Percentiles rank a stretch among this genome's conserved stretches.
phyloP scores from a whole-genome alignment of 495 filamentous ascomycete genomes.

The Cercophora scortea region DNA sequence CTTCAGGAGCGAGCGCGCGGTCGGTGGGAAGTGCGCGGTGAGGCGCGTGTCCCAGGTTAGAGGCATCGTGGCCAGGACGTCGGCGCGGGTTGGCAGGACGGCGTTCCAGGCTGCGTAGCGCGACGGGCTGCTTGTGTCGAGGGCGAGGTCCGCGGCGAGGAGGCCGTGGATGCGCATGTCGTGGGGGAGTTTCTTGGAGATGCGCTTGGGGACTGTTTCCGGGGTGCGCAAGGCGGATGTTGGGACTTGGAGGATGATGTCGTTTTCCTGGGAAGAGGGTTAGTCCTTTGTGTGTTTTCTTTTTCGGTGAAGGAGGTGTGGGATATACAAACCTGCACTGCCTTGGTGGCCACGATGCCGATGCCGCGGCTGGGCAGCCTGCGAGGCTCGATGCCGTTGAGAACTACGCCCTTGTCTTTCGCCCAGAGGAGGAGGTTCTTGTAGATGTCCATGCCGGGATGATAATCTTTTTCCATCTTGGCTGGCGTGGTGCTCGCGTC shows the following conservation, averaged over 20 bases:
- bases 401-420: slow-evolving; percentile 44
- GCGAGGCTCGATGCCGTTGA: slow-evolving; percentile 52
- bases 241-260: slow-evolving; percentile 57
- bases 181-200: slow-evolving; percentile 37
- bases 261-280: slow-evolving; percentile 30
- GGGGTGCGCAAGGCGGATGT: slow-evolving; percentile 53
- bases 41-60: slow-evolving; percentile 54
- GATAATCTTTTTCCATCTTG: background rate
- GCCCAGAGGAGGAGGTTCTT: slow-evolving; percentile 57
- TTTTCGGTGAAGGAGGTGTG: too few relatives aligned
- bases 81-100: slow-evolving; percentile 54
- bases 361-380: slow-evolving; percentile 59
- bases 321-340: slow-evolving; percentile 47
- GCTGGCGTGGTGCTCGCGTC: background rate
- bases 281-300: background rate
- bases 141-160: slow-evolving; percentile 61
- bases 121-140: slow-evolving; percentile 27
- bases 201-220: slow-evolving; percentile 46
- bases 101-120: slow-evolving; percentile 50
- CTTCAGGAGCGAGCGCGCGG: slow-evolving; percentile 41
- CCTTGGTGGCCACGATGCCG: slow-evolving; percentile 61
- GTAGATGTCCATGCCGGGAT: slow-evolving; percentile 24
- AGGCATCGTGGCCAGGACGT: slow-evolving; percentile 58
- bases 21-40: slow-evolving; percentile 39
- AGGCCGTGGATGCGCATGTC: slow-evolving; percentile 58